Evolutionary conservation across 805 yeast species (phyloP).

Genomic region (Saturnispora dispora): DNA sequence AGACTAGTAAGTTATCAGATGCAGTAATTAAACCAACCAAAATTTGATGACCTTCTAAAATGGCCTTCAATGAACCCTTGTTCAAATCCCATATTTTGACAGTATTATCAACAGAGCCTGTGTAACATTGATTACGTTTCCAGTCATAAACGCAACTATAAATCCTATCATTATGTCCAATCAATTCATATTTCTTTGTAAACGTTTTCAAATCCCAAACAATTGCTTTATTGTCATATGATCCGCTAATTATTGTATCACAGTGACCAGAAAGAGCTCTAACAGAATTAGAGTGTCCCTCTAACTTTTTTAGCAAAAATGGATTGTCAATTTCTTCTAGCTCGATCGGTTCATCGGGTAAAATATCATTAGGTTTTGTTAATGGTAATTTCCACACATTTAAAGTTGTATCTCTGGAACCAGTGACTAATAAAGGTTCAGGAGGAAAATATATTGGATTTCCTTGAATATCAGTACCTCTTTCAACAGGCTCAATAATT

Average conservation of each 20-base stretch:
- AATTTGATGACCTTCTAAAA: conserved; percentile 81
- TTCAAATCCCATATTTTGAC: conserved; percentile 85
- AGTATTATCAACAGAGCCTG: conserved; percentile 86
- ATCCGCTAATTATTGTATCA: conserved; percentile 75
- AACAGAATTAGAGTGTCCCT: conserved; percentile 75
- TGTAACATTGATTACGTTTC: conserved; percentile 67
- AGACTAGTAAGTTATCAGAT: conserved; percentile 66
- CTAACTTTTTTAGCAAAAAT: conserved; percentile 55
- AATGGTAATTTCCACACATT: conserved; percentile 74
- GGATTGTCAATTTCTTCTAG: conserved; percentile 42
- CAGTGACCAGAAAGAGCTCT: conserved; percentile 84
- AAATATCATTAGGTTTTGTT: conserved; percentile 26
- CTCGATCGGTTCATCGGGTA: conserved; percentile 31
- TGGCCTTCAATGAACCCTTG: conserved; percentile 58
- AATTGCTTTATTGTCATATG: conserved; percentile 82
- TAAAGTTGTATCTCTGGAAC: conserved; percentile 74
- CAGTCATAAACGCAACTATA: conserved; percentile 83
- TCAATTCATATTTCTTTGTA: conserved; percentile 59
- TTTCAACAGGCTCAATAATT: conserved; percentile 56
- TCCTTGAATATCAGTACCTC: conserved; percentile 55
- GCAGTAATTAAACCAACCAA: conserved; percentile 81
- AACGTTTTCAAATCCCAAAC: conserved; percentile 85
- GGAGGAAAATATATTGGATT: conserved; percentile 48
- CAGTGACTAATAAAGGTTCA: conserved; percentile 68
- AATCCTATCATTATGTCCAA: conserved; percentile 82